Evolutionary conservation across 129 eudicot genomes (phyloP).

Genomic region (Arctium minus): DNA sequence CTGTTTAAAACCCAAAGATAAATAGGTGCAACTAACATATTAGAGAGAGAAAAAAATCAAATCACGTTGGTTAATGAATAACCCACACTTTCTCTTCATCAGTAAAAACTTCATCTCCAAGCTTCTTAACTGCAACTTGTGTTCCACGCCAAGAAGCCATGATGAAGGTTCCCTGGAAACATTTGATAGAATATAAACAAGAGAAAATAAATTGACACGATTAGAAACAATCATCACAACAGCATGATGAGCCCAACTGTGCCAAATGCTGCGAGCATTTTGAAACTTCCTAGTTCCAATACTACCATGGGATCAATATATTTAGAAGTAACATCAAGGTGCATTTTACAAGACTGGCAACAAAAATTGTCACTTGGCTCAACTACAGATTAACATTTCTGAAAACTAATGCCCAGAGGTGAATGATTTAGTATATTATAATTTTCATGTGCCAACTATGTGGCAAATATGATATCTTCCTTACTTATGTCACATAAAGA

Average conservation of each 20-base stretch:
- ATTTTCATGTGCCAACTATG: neutral
- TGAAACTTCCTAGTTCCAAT: neutral
- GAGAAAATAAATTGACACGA: neutral
- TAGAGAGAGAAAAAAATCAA: neutral
- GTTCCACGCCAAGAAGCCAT: slow-evolving; percentile 74
- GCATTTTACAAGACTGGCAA: neutral
- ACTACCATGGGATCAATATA: neutral
- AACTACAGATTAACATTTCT: neutral
- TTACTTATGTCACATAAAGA: neutral
- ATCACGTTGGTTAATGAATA: neutral
- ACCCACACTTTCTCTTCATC: slow-evolving; percentile 79
- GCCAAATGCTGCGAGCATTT: neutral
- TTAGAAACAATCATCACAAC: too few species aligned
- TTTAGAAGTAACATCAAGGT: neutral
- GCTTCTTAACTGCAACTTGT: slow-evolving; percentile 71
- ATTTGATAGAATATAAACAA: neutral
- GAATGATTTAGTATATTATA: neutral
- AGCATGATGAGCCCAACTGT: neutral
- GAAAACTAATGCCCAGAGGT: neutral
- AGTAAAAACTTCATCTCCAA: slow-evolving; percentile 51
- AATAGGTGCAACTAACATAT: neutral
- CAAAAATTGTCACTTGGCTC: neutral
- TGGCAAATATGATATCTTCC: neutral
- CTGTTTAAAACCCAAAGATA: slow-evolving; percentile 21
- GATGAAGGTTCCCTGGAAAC: slow-evolving; percentile 53